These are phyloP conservation scores for Geranomyces michiganensis DNA, from an alignment of 192 early-diverging fungal species.

Conservation along the genomic window DNA sequence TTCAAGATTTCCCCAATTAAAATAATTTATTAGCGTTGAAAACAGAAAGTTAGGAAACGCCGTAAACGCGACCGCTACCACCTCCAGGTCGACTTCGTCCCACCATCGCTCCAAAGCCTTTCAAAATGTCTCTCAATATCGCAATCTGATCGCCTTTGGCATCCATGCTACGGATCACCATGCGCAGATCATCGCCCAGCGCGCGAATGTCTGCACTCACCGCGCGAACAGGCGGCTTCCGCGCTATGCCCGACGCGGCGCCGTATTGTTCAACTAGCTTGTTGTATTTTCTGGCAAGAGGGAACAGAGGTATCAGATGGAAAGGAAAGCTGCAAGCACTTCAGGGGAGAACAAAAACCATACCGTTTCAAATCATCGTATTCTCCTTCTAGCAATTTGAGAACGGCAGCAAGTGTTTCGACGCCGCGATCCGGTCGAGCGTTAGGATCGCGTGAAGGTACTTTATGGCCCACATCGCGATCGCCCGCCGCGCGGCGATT, in stretches of 20 bases:
- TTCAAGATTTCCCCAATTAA: no score
- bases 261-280: slow-evolving; percentile 52
- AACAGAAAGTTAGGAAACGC: no score
- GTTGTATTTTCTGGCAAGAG: slow-evolving; percentile 47
- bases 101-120: slow-evolving; percentile 7
- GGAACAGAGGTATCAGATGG: no score
- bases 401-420: slow-evolving; percentile 37
- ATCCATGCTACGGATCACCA: slow-evolving; percentile 56
- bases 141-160: slow-evolving; percentile 58
- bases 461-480: neutral
- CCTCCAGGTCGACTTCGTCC: no score
- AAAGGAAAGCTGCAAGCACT: no score
- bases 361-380: slow-evolving; percentile 47
- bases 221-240: slow-evolving; percentile 10
- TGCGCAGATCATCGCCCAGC: slow-evolving; percentile 51
- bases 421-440: neutral
- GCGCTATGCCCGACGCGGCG: slow-evolving; percentile 3
- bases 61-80: no score
- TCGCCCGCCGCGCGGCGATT: no score
- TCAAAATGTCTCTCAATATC: slow-evolving; percentile 56
- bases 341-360: no score
- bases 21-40: no score
- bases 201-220: slow-evolving; percentile 26
- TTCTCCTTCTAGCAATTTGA: slow-evolving; percentile 46
- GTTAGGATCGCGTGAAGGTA: no score